Percentiles rank a stretch among this genome's conserved stretches.
phyloP scores from a whole-genome alignment of 75 land plant genomes.

The Selaginella tamariscina region DNA sequence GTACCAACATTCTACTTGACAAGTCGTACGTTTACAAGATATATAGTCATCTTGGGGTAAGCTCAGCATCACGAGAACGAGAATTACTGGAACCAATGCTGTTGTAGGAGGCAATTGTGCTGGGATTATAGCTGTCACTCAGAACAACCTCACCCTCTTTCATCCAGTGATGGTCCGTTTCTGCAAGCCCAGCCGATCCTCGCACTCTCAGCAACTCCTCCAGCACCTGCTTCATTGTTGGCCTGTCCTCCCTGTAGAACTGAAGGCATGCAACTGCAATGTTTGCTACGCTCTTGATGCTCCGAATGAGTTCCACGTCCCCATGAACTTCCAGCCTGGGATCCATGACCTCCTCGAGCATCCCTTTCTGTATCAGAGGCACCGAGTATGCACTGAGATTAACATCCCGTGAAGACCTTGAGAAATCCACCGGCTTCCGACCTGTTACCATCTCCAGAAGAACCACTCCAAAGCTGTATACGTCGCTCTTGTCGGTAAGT shows the following conservation, averaged over 20 bases:
- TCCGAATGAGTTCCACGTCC: neutral
- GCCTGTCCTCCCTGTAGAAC: neutral
- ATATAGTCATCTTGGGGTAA: too few relatives aligned
- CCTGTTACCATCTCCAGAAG: slow-evolving; percentile 6
- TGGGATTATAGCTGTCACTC: neutral
- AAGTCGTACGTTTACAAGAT: too few relatives aligned
- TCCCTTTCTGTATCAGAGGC: neutral
- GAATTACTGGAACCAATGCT: neutral
- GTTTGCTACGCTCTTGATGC: neutral
- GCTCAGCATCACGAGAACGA: neutral
- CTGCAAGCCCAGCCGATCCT: neutral
- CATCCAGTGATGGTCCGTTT: neutral
- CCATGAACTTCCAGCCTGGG: neutral
- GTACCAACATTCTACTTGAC: too few relatives aligned
- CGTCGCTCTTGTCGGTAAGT: slow-evolving; percentile 10
- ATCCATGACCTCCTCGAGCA: neutral
- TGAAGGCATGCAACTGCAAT: neutral
- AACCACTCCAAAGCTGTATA: slow-evolving; percentile 10
- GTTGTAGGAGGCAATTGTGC: neutral
- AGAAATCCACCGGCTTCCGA: slow-evolving; percentile 3
- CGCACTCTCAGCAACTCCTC: neutral
- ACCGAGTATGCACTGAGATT: slow-evolving; percentile 1
- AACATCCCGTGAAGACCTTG: neutral
- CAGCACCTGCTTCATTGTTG: neutral
- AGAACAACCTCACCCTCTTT: neutral